Evolutionary conservation across 257 asterid species (phyloP), one percentile per base, ranked within the genome.

Genomic region (Leptodermis oblonga): DNA sequence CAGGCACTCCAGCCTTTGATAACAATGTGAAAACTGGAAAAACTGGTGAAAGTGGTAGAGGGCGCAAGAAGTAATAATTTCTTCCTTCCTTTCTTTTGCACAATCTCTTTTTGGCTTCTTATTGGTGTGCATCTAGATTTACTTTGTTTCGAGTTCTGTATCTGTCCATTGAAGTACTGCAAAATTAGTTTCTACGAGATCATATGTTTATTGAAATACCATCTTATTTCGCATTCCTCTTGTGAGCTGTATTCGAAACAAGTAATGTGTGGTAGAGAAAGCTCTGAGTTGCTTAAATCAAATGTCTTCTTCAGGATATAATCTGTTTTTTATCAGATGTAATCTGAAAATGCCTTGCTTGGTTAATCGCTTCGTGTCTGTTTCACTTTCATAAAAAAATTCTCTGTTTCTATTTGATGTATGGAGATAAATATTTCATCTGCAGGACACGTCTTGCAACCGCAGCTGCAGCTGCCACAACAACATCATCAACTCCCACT

Each of bases 361-460:
- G 37, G 65, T 73, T 25, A 42, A 69, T 45, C 49, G 25, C n/a
- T 58, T 23, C 69, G 8, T 25, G 52, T 62, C 65, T 69, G 56
- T 31, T 33, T 70, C 18, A 11, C 22, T n/a, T n/a, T n/a, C n/a
- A n/a, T n/a, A n/a, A 0, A 9, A 5, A 53, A 26, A 52, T 14
- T 26, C n/a, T 22, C 55, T 51, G n/a, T 2, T 33, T 20, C 34
- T 5, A n/a, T 34, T 12, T 59, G 51, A 65, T 70, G 56, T 9
- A 37, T 49, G 52, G 55, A 41, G 18, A 69, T 48, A 26, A 39
- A 10, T 36, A 61, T 59, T 49, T 31, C 65, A 62, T 69, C 23
- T 63, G 69, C 88, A 92, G 98, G 87, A 88, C 95, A 13, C 94
- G 97, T 46, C 87, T 84, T 70, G 88, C 91, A 28, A 72, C 93